These are phyloP conservation scores for Epichloe aotearoae DNA, from an alignment of 2,329 filamentous ascomycete genomes.

Conservation along the genomic window DNA sequence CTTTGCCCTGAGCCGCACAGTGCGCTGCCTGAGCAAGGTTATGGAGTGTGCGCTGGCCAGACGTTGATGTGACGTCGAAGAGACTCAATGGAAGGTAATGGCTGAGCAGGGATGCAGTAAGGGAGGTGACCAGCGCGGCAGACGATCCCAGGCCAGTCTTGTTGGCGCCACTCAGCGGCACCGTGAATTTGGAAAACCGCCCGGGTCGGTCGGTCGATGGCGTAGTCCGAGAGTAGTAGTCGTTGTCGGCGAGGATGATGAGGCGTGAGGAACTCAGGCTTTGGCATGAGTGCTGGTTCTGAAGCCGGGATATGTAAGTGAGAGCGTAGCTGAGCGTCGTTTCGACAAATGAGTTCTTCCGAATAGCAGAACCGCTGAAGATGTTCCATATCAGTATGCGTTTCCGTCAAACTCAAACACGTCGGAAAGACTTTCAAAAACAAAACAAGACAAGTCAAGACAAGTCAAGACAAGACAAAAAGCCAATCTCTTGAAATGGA, in stretches of 20 bases:
- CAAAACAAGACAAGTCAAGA: too few species aligned
- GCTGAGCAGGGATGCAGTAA: conserved; percentile 64
- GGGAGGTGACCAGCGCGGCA: conserved; percentile 79
- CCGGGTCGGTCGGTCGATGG: conserved; percentile 16
- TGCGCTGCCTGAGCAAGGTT: conserved; percentile 90
- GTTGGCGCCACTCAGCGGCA: conserved; percentile 65
- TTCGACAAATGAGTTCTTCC: conserved; percentile 75
- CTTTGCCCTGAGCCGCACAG: conserved; percentile 91
- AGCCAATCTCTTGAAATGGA: too few species aligned
- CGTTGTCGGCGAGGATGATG: conserved; percentile 85
- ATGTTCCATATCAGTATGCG: background rate
- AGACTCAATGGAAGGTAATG: conserved; percentile 51
- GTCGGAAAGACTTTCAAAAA: background rate
- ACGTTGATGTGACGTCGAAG: conserved; percentile 43
- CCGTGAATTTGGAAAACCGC: conserved; percentile 66
- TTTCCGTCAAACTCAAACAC: background rate
- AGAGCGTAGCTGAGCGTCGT: conserved; percentile 79
- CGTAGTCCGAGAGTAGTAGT: conserved; percentile 71
- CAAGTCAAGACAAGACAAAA: background rate
- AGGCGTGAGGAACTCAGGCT: conserved; percentile 57
- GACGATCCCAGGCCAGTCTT: conserved; percentile 95
- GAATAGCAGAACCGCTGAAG: conserved; percentile 30
- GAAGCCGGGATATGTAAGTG: conserved; percentile 54
- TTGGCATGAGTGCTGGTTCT: conserved; percentile 22
- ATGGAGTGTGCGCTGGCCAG: conserved; percentile 55